A percentile compares a stretch with the other conserved stretches of the same genome.
Conservation (phyloP, 768 basidiomycete species). For the Trametes coccinea region DNA sequence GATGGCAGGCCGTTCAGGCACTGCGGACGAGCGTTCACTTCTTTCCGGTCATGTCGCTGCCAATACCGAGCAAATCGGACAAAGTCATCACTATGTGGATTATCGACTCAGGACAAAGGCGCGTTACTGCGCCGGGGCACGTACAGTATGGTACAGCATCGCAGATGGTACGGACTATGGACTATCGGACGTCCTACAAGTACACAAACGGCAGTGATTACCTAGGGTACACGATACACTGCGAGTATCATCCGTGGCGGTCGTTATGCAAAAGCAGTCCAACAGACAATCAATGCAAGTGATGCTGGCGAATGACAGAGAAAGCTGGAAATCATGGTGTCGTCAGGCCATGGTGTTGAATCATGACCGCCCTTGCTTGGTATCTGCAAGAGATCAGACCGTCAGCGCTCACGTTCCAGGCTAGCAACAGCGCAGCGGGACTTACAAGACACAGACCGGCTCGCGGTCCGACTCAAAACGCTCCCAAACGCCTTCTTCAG, state of each 20-base stretch:
- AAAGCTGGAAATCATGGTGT: not conserved
- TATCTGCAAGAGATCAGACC: not conserved
- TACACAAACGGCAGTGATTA: not conserved
- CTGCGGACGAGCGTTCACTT: too few relatives aligned
- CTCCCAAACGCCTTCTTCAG: slow-evolving; percentile 19
- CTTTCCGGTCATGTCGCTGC: too few relatives aligned
- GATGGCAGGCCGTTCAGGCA: too few relatives aligned
- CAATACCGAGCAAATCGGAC: too few relatives aligned
- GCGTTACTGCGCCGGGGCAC: too few relatives aligned
- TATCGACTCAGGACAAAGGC: too few relatives aligned
- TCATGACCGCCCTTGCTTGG: slow-evolving; percentile 16
- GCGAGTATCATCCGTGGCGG: not conserved
- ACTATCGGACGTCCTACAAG: not conserved
- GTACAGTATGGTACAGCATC: too few relatives aligned
- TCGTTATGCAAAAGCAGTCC: not conserved
- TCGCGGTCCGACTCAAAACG: slow-evolving; percentile 18
- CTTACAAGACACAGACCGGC: slow-evolving; percentile 18
- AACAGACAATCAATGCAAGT: not conserved
- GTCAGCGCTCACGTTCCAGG: not conserved
- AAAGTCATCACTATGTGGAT: too few relatives aligned
- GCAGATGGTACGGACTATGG: too few relatives aligned
- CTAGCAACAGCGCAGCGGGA: not conserved
- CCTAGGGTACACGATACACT: not conserved
- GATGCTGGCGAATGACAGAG: not conserved
- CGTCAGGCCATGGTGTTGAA: not conserved